Conservation (phyloP, 2,329 filamentous ascomycete genomes). For the Hypoxylon sp. region DNA sequence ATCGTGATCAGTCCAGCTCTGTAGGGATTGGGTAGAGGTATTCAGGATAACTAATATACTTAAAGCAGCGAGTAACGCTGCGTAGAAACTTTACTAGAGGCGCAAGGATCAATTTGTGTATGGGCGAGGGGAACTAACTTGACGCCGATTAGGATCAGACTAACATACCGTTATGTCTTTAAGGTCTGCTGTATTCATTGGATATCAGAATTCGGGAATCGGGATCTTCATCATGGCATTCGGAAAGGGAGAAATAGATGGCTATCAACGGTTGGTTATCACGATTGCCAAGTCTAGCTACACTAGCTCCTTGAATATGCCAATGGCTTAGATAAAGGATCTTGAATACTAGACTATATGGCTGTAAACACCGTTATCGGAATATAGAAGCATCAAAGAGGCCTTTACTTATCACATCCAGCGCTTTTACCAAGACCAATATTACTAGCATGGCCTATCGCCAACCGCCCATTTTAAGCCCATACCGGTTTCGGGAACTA, state of each 20-base stretch:
- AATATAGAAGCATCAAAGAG: constrained; percentile 19
- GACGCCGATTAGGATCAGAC: constrained; percentile 14
- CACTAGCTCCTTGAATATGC: not conserved
- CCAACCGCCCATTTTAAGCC: constrained; percentile 21
- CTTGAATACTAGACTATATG: not conserved
- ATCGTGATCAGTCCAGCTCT: constrained; percentile 10
- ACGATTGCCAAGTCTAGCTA: constrained; percentile 13
- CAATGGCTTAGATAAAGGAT: constrained; percentile 6
- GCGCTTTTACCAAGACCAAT: constrained; percentile 28
- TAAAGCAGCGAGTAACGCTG: constrained; percentile 31
- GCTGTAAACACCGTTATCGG: constrained; percentile 36
- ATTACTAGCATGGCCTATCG: constrained; percentile 28
- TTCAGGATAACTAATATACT: not conserved
- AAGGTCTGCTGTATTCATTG: constrained; percentile 15
- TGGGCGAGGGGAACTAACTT: constrained; percentile 18
- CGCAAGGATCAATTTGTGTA: constrained; percentile 19
- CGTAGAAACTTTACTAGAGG: constrained; percentile 8
- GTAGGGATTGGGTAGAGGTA: constrained; percentile 32
- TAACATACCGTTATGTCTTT: constrained; percentile 7
- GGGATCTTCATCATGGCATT: constrained; percentile 46
- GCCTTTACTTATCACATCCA: constrained; percentile 20
- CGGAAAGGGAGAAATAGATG: constrained; percentile 40
- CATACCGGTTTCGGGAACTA: constrained; percentile 51
- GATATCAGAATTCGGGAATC: constrained; percentile 38
- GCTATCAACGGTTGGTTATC: constrained; percentile 14